These are phyloP conservation scores for Harringtonia lauricola DNA, from an alignment of 2,329 filamentous ascomycete genomes.

Conservation along the genomic window DNA sequence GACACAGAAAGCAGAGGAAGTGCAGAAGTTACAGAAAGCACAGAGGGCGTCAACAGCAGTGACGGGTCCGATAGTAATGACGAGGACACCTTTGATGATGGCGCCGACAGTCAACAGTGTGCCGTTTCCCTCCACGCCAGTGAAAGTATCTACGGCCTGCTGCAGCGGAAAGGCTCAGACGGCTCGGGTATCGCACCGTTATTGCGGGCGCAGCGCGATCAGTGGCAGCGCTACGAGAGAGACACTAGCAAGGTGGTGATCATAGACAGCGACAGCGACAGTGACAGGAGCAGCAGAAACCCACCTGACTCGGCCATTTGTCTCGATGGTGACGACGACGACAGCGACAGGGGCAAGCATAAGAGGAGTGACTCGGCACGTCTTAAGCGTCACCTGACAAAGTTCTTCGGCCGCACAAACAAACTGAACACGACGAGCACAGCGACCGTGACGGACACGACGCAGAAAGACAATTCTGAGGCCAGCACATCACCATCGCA, in stretches of 20 bases:
- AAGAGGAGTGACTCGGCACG: not conserved
- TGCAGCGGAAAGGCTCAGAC: not conserved
- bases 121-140: too few species aligned
- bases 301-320: not conserved
- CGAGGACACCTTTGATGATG: not conserved
- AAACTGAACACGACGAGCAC: too few species aligned
- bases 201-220: not conserved
- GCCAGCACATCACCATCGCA: not conserved
- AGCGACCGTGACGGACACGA: not conserved
- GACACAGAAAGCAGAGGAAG: not conserved
- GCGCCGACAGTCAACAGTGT: too few species aligned
- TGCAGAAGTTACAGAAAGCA: not conserved
- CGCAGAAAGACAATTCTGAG: too few species aligned
- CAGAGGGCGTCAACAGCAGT: not conserved
- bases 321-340: not conserved
- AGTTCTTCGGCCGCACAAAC: not conserved
- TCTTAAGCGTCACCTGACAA: not conserved
- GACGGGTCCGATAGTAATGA: not conserved
- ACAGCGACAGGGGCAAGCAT: not conserved
- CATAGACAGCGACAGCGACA: not conserved
- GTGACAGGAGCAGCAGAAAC: not conserved
- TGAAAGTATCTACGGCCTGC: not conserved
- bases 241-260: slow-evolving; percentile 1
- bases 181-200: not conserved
- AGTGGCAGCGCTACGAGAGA: not conserved